Evolutionary conservation across 2,329 filamentous ascomycete species (phyloP).

Genomic region (Penicillium sumatraense): DNA sequence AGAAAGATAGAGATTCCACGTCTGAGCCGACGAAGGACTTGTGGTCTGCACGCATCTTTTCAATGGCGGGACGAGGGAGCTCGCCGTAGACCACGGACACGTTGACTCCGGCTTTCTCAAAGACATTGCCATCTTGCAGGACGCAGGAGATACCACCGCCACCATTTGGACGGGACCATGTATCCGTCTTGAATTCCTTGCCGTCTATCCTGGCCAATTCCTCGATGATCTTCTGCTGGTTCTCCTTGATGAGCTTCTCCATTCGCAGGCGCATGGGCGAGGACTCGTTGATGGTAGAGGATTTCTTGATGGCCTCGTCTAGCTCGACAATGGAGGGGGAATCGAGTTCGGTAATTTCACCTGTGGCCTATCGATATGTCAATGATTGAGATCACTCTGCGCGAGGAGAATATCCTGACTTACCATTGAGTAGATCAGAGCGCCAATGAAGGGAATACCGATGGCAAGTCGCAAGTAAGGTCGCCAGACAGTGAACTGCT

Average conservation of each 20-base stretch:
- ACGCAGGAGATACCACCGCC: slow-evolving; percentile 95
- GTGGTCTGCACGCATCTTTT: slow-evolving; percentile 93
- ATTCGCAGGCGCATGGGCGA: slow-evolving; percentile 97
- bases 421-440: slow-evolving; percentile 59
- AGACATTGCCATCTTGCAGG: slow-evolving; percentile 92
- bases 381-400: background rate
- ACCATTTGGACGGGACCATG: slow-evolving; percentile 84
- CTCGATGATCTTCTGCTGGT: slow-evolving; percentile 84
- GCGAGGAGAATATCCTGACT: background rate
- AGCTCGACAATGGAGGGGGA: slow-evolving; percentile 76
- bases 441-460: slow-evolving; percentile 54
- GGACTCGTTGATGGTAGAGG: slow-evolving; percentile 71
- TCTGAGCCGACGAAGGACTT: slow-evolving; percentile 79
- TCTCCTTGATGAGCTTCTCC: slow-evolving; percentile 93
- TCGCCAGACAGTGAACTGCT: slow-evolving; percentile 45
- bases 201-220: slow-evolving; percentile 85
- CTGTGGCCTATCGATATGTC: slow-evolving; percentile 36
- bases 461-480: slow-evolving; percentile 55
- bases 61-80: slow-evolving; percentile 82
- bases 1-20: slow-evolving; percentile 88
- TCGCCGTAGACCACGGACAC: slow-evolving; percentile 94
- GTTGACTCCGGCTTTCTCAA: slow-evolving; percentile 96
- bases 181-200: slow-evolving; percentile 78
- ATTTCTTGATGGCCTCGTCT: slow-evolving; percentile 79
- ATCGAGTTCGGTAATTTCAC: slow-evolving; percentile 43